phyloP scores from a whole-genome alignment of 352 stramenopile genomes.

The Phytopythium boreale region DNA sequence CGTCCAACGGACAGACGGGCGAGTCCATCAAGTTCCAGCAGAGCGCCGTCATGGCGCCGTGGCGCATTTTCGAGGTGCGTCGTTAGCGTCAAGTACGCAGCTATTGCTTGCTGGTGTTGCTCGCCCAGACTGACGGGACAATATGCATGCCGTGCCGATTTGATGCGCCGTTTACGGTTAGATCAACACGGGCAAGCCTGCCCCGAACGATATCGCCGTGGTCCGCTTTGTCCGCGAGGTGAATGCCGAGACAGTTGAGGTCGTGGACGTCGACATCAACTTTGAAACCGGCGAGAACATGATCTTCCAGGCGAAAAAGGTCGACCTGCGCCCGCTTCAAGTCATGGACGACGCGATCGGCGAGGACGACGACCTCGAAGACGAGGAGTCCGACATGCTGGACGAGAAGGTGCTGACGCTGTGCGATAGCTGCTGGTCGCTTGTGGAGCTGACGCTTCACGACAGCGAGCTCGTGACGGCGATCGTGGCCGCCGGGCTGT shows the following conservation, averaged over 20 bases:
- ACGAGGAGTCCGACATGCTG: conserved; percentile 66
- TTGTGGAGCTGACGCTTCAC: conserved; percentile 83
- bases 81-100: background rate
- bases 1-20: conserved; percentile 39
- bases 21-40: conserved; percentile 58
- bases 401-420: conserved; percentile 86
- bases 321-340: conserved; percentile 62
- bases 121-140: background rate
- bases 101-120: conserved; percentile 30
- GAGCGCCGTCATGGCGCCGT: conserved; percentile 57
- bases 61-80: conserved; percentile 79
- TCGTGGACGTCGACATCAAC: conserved; percentile 87
- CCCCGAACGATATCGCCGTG: conserved; percentile 81
- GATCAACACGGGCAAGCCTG: conserved; percentile 73
- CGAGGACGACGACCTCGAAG: conserved; percentile 71
- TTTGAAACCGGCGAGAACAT: conserved; percentile 87
- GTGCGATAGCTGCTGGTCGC: conserved; percentile 81
- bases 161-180: conserved; percentile 15
- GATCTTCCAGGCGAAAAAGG: conserved; percentile 65
- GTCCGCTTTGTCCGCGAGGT: conserved; percentile 81
- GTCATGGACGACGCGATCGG: conserved; percentile 79
- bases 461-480: conserved; percentile 55
- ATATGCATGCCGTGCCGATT: background rate
- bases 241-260: conserved; percentile 69
- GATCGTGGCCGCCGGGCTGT: conserved; percentile 62